Conservation (phyloP, 371 early-diverging fungal species). For the Mucor saturninus region DNA sequence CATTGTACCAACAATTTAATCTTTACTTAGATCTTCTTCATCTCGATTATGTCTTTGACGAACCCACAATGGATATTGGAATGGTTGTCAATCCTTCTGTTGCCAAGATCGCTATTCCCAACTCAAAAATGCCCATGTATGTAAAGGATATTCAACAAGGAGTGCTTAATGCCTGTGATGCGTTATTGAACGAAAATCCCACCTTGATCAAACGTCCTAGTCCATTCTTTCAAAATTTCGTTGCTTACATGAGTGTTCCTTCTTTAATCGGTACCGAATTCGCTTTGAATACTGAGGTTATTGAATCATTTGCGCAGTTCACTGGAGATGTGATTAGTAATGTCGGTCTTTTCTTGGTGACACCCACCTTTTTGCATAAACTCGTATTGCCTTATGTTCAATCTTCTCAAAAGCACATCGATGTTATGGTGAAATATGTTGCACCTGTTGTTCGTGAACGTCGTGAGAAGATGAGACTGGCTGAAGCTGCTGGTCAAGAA, state of each 20-base stretch:
- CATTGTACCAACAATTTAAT: background rate
- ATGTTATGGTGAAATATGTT: slow-evolving; percentile 23
- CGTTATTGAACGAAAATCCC: slow-evolving; percentile 14
- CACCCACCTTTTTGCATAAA: slow-evolving; percentile 30
- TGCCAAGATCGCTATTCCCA: slow-evolving; percentile 27
- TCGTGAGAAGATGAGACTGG: too few relatives aligned
- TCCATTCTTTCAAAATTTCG: slow-evolving; percentile 34
- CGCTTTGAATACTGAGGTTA: slow-evolving; percentile 27
- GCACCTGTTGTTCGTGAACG: too few relatives aligned
- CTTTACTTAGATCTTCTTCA: slow-evolving; percentile 30
- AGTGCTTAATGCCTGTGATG: slow-evolving; percentile 23
- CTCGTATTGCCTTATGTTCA: slow-evolving; percentile 7
- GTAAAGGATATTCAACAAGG: slow-evolving; percentile 32
- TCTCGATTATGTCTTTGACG: slow-evolving; percentile 36
- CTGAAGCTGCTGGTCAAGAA: too few relatives aligned
- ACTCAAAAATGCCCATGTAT: slow-evolving; percentile 19
- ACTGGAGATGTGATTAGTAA: slow-evolving; percentile 41
- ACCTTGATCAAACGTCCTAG: slow-evolving; percentile 17
- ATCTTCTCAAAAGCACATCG: background rate
- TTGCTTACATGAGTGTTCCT: slow-evolving; percentile 49
- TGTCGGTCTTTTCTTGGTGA: slow-evolving; percentile 23
- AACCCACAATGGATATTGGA: slow-evolving; percentile 32
- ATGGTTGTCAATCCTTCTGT: slow-evolving; percentile 36
- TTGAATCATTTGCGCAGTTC: slow-evolving; percentile 44
- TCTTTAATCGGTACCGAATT: slow-evolving; percentile 39